These are phyloP conservation scores for Didymella keratinophila DNA, from an alignment of 2,329 filamentous ascomycete species.

Conservation along the genomic window DNA sequence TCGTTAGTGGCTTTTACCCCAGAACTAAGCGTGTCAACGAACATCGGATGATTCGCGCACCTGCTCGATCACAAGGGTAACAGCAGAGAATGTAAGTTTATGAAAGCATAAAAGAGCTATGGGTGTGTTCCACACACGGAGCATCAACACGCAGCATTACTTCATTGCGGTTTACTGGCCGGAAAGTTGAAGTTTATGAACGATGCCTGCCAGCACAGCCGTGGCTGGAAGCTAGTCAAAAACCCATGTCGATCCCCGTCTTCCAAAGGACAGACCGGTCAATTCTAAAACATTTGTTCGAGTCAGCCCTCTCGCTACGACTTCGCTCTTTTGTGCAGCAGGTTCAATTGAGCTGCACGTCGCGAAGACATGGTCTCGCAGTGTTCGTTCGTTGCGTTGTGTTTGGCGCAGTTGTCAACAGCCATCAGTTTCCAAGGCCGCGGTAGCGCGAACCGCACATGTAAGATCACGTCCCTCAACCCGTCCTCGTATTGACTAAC, in stretches of 20 bases:
- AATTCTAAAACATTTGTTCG: slow-evolving; percentile 24
- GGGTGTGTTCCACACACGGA: neutral
- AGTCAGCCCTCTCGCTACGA: slow-evolving; percentile 23
- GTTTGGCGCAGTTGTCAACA: slow-evolving; percentile 26
- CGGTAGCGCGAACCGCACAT: slow-evolving; percentile 31
- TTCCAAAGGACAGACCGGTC: slow-evolving; percentile 19
- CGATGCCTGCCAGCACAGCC: slow-evolving; percentile 20
- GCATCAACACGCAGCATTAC: neutral
- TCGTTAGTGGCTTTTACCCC: slow-evolving; percentile 29
- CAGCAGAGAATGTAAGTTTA: neutral
- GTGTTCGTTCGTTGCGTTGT: slow-evolving; percentile 24
- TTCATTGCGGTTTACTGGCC: neutral
- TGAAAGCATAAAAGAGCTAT: neutral
- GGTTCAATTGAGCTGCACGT: slow-evolving; percentile 31
- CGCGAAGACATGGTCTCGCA: slow-evolving; percentile 29
- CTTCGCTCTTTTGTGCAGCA: slow-evolving; percentile 33
- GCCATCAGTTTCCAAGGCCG: slow-evolving; percentile 33
- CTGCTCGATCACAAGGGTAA: neutral
- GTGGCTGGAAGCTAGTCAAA: slow-evolving; percentile 20
- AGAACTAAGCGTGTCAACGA: slow-evolving; percentile 20
- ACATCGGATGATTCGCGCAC: slow-evolving; percentile 14
- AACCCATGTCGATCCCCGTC: slow-evolving; percentile 12
- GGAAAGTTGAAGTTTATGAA: slow-evolving; percentile 10
- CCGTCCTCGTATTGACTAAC: slow-evolving; percentile 39
- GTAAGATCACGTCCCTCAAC: slow-evolving; percentile 32